Conservation (phyloP, 2,329 filamentous ascomycete species). For the Fusarium anguioides region DNA sequence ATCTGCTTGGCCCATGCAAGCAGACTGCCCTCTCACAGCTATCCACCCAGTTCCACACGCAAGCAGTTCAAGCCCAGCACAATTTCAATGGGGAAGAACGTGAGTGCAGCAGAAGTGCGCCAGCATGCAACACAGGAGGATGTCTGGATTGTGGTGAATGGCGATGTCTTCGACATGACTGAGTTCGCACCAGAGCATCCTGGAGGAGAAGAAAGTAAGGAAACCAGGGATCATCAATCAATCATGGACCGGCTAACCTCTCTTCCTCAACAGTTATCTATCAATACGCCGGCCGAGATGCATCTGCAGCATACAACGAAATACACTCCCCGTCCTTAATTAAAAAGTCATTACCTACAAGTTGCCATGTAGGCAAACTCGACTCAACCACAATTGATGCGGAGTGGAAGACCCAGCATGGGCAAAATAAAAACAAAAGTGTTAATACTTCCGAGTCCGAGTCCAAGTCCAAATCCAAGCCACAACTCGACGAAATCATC, state of each 20-base stretch:
- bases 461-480: neutral
- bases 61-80: neutral
- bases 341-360: neutral
- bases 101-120: neutral
- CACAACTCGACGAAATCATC: neutral
- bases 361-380: neutral
- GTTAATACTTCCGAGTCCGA: fast-evolving
- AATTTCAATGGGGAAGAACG: neutral
- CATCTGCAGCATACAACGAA: neutral
- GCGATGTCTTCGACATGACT: neutral
- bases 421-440: no score
- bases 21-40: no score
- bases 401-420: neutral
- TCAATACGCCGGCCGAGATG: neutral
- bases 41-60: no score
- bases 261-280: neutral
- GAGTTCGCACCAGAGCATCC: neutral
- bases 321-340: neutral
- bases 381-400: neutral
- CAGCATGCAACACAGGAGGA: neutral
- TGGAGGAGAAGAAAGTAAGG: neutral
- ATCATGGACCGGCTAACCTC: neutral
- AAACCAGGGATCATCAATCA: neutral
- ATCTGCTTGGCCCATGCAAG: no score
- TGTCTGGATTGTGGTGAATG: neutral